phyloP scores from a whole-genome alignment of 2,329 filamentous ascomycete species.

The Scytalidium sp. region DNA sequence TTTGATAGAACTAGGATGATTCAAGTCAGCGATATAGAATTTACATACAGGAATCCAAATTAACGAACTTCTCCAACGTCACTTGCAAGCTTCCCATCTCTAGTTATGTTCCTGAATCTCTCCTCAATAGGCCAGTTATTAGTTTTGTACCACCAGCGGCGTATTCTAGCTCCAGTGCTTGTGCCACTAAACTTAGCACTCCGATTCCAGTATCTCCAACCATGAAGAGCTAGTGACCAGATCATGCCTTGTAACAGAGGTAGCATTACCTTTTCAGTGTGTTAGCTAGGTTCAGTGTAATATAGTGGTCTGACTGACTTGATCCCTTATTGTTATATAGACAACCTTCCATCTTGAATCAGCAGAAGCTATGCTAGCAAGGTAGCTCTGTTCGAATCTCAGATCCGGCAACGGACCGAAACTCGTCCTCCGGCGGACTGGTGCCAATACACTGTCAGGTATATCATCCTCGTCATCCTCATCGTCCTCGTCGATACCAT shows the following conservation, averaged over 20 bases:
- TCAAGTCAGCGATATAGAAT: slow-evolving; percentile 15
- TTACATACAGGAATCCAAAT: slow-evolving; percentile 9
- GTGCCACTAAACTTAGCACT: slow-evolving; percentile 74
- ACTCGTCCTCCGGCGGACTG: slow-evolving; percentile 46
- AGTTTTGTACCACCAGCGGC: slow-evolving; percentile 92
- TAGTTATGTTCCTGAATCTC: slow-evolving; percentile 13
- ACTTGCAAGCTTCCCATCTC: slow-evolving; percentile 29
- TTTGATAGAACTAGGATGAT: slow-evolving; percentile 21
- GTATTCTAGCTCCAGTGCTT: slow-evolving; percentile 70
- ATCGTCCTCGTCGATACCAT: slow-evolving; percentile 37
- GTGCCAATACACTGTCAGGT: slow-evolving; percentile 61
- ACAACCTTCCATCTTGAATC: slow-evolving; percentile 76
- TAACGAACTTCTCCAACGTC: slow-evolving; percentile 40
- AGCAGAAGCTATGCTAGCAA: slow-evolving; percentile 80
- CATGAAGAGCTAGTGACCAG: slow-evolving; percentile 82
- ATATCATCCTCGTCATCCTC: slow-evolving; percentile 63
- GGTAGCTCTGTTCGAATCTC: slow-evolving; percentile 96
- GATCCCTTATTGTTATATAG: slow-evolving; percentile 85
- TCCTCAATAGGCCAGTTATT: slow-evolving; percentile 81
- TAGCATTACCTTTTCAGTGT: slow-evolving; percentile 64
- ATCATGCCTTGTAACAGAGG: slow-evolving; percentile 83
- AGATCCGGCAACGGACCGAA: slow-evolving; percentile 77
- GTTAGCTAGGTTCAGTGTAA: slow-evolving; percentile 4
- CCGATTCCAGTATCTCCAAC: slow-evolving; percentile 89
- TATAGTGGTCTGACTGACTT: slow-evolving; percentile 51